These are phyloP conservation scores for Cyberlindnera amylophila DNA, from an alignment of 805 yeast genomes.

Conservation along the genomic window DNA sequence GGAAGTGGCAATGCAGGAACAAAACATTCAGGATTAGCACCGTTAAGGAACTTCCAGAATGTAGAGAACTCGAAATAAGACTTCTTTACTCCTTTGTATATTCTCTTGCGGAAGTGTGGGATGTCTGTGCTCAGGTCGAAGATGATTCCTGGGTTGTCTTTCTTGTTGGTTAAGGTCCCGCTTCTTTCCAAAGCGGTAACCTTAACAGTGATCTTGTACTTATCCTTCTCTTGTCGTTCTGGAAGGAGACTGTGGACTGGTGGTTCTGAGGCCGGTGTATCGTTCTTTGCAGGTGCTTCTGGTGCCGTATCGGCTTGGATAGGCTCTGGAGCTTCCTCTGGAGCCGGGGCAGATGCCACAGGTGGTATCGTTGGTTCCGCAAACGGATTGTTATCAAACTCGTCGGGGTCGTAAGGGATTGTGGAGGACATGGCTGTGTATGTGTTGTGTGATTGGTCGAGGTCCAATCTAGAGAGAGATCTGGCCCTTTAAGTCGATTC, in stretches of 20 bases:
- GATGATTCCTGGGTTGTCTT: slow-evolving; percentile 74
- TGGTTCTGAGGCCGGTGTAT: slow-evolving; percentile 4
- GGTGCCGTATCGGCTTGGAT: background rate
- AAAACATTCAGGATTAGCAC: slow-evolving; percentile 86
- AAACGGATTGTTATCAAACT: slow-evolving; percentile 59
- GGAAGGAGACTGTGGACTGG: slow-evolving; percentile 14
- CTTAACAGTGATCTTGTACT: slow-evolving; percentile 45
- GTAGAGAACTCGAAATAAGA: slow-evolving; percentile 74
- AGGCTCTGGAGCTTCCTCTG: slow-evolving; percentile 15
- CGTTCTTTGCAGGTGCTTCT: slow-evolving; percentile 3
- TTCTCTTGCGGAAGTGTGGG: slow-evolving; percentile 69
- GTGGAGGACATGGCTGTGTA: slow-evolving; percentile 36
- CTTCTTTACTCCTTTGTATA: slow-evolving; percentile 72
- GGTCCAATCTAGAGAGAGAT: too few relatives aligned
- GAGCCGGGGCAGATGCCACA: background rate
- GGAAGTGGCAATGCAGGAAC: slow-evolving; percentile 84
- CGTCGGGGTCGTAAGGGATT: slow-evolving; percentile 49
- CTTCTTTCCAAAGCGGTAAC: slow-evolving; percentile 70
- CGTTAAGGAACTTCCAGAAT: slow-evolving; percentile 72
- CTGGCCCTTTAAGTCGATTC: too few relatives aligned
- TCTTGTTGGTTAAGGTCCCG: slow-evolving; percentile 46
- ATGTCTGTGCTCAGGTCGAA: slow-evolving; percentile 68
- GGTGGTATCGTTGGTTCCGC: slow-evolving; percentile 38
- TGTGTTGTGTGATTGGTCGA: too few relatives aligned
- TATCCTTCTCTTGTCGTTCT: slow-evolving; percentile 27